Evolutionary conservation across 805 yeast species (phyloP).

Genomic region (Hanseniaspora vineae): DNA sequence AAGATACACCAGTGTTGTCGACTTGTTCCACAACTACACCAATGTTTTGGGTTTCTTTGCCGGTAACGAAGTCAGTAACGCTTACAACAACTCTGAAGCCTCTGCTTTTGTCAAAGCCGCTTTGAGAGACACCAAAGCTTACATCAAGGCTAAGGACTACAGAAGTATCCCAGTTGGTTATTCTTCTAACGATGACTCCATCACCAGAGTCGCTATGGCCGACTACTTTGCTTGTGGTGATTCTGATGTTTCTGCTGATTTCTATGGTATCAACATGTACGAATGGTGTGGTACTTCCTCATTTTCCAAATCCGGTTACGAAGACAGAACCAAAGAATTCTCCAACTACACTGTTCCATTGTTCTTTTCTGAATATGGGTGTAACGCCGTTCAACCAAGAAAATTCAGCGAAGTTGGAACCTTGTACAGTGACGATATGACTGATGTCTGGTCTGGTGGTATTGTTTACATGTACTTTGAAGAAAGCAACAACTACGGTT

Average conservation of each 20-base stretch:
- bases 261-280: constrained; percentile 82
- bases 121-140: constrained; percentile 59
- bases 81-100: constrained; percentile 51
- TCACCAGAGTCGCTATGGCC: constrained; percentile 54
- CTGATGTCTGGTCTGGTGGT: constrained; percentile 84
- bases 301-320: constrained; percentile 50
- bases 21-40: constrained; percentile 52
- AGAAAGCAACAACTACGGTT: constrained; percentile 65
- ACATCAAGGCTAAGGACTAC: constrained; percentile 48
- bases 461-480: constrained; percentile 77
- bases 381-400: constrained; percentile 61
- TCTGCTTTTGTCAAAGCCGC: constrained; percentile 80
- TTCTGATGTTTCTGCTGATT: constrained; percentile 51
- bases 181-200: constrained; percentile 64
- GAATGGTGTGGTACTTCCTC: constrained; percentile 72
- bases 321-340: constrained; percentile 51
- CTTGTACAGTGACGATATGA: constrained; percentile 54
- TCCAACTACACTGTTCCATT: constrained; percentile 54
- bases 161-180: constrained; percentile 70
- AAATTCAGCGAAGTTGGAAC: constrained; percentile 58
- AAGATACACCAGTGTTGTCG: constrained; percentile 61
- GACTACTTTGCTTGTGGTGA: constrained; percentile 71
- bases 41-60: constrained; percentile 75
- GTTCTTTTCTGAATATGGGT: constrained; percentile 77
- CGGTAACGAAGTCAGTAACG: constrained; percentile 74